Evolutionary conservation across 495 filamentous ascomycete genomes (phyloP).

Genomic region (Aspergillus asperescens): DNA sequence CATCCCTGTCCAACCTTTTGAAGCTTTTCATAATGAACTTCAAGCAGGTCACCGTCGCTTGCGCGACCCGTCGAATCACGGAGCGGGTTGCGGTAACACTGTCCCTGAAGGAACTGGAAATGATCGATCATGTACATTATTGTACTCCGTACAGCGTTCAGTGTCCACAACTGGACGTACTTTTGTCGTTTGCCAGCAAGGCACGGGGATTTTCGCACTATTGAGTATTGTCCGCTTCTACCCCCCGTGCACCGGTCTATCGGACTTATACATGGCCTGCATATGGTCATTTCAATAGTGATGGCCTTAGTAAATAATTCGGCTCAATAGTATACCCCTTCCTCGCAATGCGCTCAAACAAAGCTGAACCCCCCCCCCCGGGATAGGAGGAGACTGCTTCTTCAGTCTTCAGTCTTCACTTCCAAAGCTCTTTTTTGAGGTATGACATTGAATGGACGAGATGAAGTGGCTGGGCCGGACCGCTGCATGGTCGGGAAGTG

Average conservation of each 20-base stretch:
- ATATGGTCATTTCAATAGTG: slow-evolving; percentile 11
- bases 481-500: slow-evolving; percentile 27
- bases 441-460: background rate
- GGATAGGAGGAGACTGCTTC: background rate
- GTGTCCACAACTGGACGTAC: slow-evolving; percentile 10
- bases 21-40: background rate
- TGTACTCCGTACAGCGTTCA: no score
- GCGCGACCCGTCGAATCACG: slow-evolving; percentile 9
- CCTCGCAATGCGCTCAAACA: background rate
- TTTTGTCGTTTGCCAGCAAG: background rate
- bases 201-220: slow-evolving; percentile 18
- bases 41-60: slow-evolving; percentile 2
- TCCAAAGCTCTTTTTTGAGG: background rate
- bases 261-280: slow-evolving; percentile 8
- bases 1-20: background rate
- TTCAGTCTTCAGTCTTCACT: background rate
- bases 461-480: slow-evolving; percentile 24
- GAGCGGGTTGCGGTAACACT: background rate
- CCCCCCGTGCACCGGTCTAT: slow-evolving; percentile 20
- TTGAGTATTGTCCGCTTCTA: slow-evolving; percentile 12
- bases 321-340: slow-evolving; percentile 7
- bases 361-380: no score
- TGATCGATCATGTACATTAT: slow-evolving; percentile 19
- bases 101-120: slow-evolving; percentile 12
- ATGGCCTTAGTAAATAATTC: background rate